phyloP scores from a whole-genome alignment of 805 yeast genomes.

The Phaffomyces thermotolerans region DNA sequence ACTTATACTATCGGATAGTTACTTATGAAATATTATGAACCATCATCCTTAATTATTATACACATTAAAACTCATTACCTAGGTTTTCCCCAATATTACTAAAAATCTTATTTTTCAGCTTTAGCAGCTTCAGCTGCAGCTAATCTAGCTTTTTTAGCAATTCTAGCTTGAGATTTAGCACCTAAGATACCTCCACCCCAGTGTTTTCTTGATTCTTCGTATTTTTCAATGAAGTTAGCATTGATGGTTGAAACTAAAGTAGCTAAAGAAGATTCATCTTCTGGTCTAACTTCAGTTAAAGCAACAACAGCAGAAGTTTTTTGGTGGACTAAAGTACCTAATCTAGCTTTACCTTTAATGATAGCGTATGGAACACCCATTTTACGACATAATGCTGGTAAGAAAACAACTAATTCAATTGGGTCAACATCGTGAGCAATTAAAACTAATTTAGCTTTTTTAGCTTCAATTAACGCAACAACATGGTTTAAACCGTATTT shows the following conservation, averaged over 20 bases:
- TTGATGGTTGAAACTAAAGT: conserved; percentile 87
- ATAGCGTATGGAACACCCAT: conserved; percentile 99
- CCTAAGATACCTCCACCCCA: conserved; percentile 99
- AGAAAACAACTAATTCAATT: conserved; percentile 92
- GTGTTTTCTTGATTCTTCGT: conserved; percentile 95
- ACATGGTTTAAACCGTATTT: conserved; percentile 99
- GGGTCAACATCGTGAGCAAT: conserved; percentile 99
- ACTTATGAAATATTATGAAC: neutral
- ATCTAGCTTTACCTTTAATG: conserved; percentile 97
- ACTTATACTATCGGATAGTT: too few species aligned
- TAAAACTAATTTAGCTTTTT: conserved; percentile 95
- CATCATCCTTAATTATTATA: neutral
- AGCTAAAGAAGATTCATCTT: conserved; percentile 92
- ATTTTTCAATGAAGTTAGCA: conserved; percentile 88
- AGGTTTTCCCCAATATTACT: neutral
- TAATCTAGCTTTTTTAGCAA: conserved; percentile 29
- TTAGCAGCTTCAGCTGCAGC: conserved; percentile 6
- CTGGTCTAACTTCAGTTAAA: conserved; percentile 88
- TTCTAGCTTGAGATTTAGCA: conserved; percentile 83
- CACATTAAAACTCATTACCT: too few species aligned
- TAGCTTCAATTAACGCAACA: conserved; percentile 94
- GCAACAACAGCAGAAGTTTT: conserved; percentile 98
- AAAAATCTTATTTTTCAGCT: conserved; percentile 11
- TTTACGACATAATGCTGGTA: conserved; percentile 98
- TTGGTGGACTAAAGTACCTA: conserved; percentile 95